Evolutionary conservation across 495 filamentous ascomycete genomes (phyloP), one percentile per base, ranked within the genome.

Genomic region (Penicillium psychrofluorescens): DNA sequence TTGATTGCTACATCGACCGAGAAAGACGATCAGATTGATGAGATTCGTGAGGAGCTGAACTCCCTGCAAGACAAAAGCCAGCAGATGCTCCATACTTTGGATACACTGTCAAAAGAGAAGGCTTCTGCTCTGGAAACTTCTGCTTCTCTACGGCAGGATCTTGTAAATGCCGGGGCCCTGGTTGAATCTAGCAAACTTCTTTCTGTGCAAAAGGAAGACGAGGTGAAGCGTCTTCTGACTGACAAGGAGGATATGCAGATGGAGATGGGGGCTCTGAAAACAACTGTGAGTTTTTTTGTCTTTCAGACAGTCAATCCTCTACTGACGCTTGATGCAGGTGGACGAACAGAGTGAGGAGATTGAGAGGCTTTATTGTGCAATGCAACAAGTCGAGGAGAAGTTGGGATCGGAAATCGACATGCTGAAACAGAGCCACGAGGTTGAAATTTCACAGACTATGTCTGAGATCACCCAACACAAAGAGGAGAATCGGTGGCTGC

Each of bases 21-120:
- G 14, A 74, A 64, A 40, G 73, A 76, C 13, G 68, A 75, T 45
- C 51, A 58, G 5, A 40, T 75, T 4, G 70, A 75, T 29, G 62
- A 59, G 32, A 41, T 67, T 3, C 60, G 68, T 9, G 51, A 50
- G 31, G 36, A 63, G 10, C 9, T 66, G 15, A 39, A 45, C 10
- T 33, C 39, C 9, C 44, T 58, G 13, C 46, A 41, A 34, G 45
- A 45, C 31, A 55, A 59, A 35, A 62, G 55, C 38, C 40, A 47
- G 2, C 29, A 52, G 11, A 22, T 59, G 11, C 43, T 33, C 7
- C 40, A 48, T 29, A 38, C 14, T 8, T 12, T 69, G 5, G 44
- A 64, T n/a, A 27, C 35, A 11, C 31, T 41, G 1, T 51, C 45
- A 7, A 43, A 49, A 27, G 60, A 63, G 6, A 62, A 54, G 11